Base-by-base conservation (phyloP, 2,329 filamentous ascomycete species). In the Trichoderma endophyticum region DNA sequence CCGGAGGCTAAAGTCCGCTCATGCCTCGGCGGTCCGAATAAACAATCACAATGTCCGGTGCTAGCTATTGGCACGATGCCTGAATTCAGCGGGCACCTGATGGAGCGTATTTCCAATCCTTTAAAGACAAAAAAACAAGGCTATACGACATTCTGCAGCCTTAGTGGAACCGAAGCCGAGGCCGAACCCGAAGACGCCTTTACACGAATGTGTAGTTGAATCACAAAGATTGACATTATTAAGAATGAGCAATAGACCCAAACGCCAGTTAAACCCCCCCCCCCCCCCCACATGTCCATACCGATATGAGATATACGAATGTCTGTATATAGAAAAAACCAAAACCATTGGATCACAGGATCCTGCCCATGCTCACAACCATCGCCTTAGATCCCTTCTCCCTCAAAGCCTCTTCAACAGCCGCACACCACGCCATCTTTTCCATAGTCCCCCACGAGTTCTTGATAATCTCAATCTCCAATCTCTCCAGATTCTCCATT, bases 401-500 rank as follows among this genome's bases (percentile, higher is more conserved):
- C 12, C 74, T 79, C 21, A 84, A 54, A 18, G 77, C 75, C 39
- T 73, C 71, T 72, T 79, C 76, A 39, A 84, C 71, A 24, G 70
- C 69, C 70, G 57, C 66, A 36, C 82, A 83, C 82, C 82, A 85
- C 26, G 73, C 74, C 12, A 82, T 14, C 76, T 82, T 83, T 39
- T 77, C 75, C 15, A 54, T 71, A 6, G 76, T 75, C 6, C 76
- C 75, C 81, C 83, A 80, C 14, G 76, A 75, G 26, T 76, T 70
- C 43, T 79, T 76, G 21, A 74, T 76, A 7, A 85, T 75, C 76
- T 85, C 84, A 68, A 85, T 78, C 76, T 85, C 84, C 5, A 85
- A 71, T 64, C 74, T 77, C 73, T 80, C 76, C 63, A 85, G 76
- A 15, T 64, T 74, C 6, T 30, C 43, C 73, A 85, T 73, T 56